phyloP scores from a whole-genome alignment of 805 yeast genomes.

The Gaillardinia entomophila region DNA sequence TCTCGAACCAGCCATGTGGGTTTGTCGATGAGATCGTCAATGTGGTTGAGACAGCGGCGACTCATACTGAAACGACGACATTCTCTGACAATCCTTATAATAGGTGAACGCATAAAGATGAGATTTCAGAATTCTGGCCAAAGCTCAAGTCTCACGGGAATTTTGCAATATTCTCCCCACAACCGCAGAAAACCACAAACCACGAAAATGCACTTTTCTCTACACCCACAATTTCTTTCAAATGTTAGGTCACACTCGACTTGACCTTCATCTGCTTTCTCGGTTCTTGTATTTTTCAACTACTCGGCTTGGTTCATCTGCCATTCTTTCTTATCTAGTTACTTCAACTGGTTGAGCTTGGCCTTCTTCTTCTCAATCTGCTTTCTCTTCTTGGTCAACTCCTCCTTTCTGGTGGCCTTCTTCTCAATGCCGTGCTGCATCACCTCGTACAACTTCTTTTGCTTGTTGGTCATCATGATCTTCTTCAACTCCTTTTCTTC shows the following conservation, averaged over 20 bases:
- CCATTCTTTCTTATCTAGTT: slow-evolving; percentile 10
- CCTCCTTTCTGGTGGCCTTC: slow-evolving; percentile 71
- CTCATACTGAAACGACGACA: too few relatives aligned
- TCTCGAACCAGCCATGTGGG: slow-evolving; percentile 10
- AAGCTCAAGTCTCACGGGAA: background rate
- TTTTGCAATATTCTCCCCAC: background rate
- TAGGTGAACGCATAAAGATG: too few relatives aligned
- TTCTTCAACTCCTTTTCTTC: slow-evolving; percentile 89
- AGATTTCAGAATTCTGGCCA: background rate
- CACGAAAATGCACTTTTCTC: background rate
- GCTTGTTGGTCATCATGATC: slow-evolving; percentile 98
- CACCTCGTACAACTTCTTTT: slow-evolving; percentile 87
- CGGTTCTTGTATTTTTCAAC: background rate
- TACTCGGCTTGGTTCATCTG: slow-evolving; percentile 7
- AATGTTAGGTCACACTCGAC: background rate
- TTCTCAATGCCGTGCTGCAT: slow-evolving; percentile 88
- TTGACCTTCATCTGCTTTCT: slow-evolving; percentile 5
- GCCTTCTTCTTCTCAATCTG: slow-evolving; percentile 61
- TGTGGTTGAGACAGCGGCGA: too few relatives aligned
- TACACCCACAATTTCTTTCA: background rate
- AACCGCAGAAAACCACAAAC: background rate
- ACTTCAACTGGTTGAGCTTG: slow-evolving; percentile 20
- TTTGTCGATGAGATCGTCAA: background rate
- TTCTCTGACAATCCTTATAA: too few relatives aligned
- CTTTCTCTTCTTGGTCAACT: slow-evolving; percentile 62